These are phyloP conservation scores for Lentinus tigrinus DNA, from an alignment of 768 basidiomycete species.

Conservation along the genomic window DNA sequence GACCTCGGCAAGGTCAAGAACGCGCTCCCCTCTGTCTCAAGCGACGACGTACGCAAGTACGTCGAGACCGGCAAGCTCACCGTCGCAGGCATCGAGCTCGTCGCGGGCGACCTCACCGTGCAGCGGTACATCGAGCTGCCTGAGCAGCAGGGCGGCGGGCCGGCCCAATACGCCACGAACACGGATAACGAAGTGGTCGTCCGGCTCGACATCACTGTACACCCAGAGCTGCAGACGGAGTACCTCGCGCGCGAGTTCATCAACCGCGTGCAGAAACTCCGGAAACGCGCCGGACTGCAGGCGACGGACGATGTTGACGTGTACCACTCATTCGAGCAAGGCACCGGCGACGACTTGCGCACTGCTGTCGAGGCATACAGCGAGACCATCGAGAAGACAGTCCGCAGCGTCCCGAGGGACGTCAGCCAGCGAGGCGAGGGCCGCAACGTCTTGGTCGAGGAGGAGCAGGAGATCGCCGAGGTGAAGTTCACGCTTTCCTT, in stretches of 20 bases:
- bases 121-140: slow-evolving; percentile 88
- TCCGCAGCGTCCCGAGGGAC: slow-evolving; percentile 69
- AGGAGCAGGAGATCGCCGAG: slow-evolving; percentile 85
- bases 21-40: slow-evolving; percentile 76
- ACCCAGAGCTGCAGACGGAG: slow-evolving; percentile 83
- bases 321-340: slow-evolving; percentile 79
- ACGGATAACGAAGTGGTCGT: slow-evolving; percentile 96
- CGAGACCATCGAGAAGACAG: slow-evolving; percentile 70
- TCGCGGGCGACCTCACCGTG: slow-evolving; percentile 87
- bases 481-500: slow-evolving; percentile 73
- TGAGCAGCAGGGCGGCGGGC: slow-evolving; percentile 36
- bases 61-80: slow-evolving; percentile 69
- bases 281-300: slow-evolving; percentile 94
- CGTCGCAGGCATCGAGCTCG: slow-evolving; percentile 88
- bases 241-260: slow-evolving; percentile 88
- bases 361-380: slow-evolving; percentile 64
- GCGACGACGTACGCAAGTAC: slow-evolving; percentile 81
- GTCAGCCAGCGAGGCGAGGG: slow-evolving; percentile 50
- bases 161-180: slow-evolving; percentile 68
- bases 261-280: slow-evolving; percentile 90
- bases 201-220: slow-evolving; percentile 84
- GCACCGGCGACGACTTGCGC: slow-evolving; percentile 59
- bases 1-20: slow-evolving; percentile 88
- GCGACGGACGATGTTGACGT: slow-evolving; percentile 92
- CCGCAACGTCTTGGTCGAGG: slow-evolving; percentile 63